These are phyloP conservation scores for Rhododendron henanense DNA, from an alignment of 148 eudicot genomes.

Conservation along the genomic window DNA sequence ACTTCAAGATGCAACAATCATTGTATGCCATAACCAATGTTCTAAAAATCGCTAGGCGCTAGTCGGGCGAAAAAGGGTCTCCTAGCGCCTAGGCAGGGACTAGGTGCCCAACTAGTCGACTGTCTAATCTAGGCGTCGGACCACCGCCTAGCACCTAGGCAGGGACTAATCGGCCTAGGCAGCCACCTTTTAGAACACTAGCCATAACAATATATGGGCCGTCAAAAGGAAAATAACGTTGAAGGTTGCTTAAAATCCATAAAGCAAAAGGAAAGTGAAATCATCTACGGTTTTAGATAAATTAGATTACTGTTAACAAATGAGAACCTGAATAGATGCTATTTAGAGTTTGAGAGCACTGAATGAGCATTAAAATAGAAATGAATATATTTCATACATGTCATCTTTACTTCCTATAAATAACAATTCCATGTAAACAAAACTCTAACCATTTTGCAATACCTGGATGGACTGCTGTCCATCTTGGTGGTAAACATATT, in stretches of 20 bases:
- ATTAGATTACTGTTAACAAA: background rate
- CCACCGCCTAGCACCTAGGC: no score
- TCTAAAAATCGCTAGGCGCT: no score
- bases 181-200: no score
- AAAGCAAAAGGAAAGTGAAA: constrained; percentile 3
- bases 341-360: background rate
- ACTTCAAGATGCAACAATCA: background rate
- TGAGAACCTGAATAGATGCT: background rate
- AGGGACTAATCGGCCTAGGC: no score
- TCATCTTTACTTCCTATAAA: background rate
- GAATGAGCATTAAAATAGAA: background rate
- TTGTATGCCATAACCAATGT: background rate
- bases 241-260: background rate
- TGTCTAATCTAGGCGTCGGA: no score
- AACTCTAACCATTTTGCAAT: background rate
- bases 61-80: no score
- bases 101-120: no score
- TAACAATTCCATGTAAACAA: background rate
- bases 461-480: constrained; percentile 85
- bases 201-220: background rate
- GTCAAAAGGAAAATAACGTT: background rate
- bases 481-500: constrained; percentile 80
- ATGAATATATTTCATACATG: background rate
- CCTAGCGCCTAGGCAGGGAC: no score
- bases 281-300: background rate